Evolutionary conservation across 2,329 filamentous ascomycete species (phyloP), one percentile per base, ranked within the genome.

Genomic region (Pleurostoma richardsiae): DNA sequence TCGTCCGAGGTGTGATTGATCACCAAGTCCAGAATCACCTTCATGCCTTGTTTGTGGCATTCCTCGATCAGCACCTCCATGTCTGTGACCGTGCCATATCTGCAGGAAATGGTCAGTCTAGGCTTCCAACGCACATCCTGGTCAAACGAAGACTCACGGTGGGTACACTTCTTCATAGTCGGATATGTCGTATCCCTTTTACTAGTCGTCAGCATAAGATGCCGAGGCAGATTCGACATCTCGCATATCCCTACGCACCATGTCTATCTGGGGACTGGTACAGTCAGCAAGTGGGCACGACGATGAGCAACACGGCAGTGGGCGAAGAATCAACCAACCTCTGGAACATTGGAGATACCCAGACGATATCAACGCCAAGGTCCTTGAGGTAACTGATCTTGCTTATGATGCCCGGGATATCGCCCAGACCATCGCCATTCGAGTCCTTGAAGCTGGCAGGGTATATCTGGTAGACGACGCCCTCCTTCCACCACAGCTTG

Each of bases 1-100:
- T 87, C 74, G 52, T 85, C 79, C 3, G 81, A 86, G 0, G 86
- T 90, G 60, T 92, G 87, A 54, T 90, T 92, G 51, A 90, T 77
- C 2, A 91, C 87, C 3, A 91, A 70, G 58, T 91, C 86, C 49
- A 90, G 75, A 47, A 91, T 81, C 8, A 90, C 65, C 53, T 79
- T 81, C 78, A 90, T 87, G 3, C 76, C 81, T 4, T 83, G 73
- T 10, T 71, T 57, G 51, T 87, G 82, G 44, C 77, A 77, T 1
- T 75, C 77, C 11, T 73, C 55, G 42, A 87, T 82, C 36, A 88
- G 61, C 1, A 66, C 59, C 36, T 88, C 80, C 40, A 87, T 78
- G 59, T 90, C 83, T 45, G 70, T 65, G 11, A 88, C 64, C 1
- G 80, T 83, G 2, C 85, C 86, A 52, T 87, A 88, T 4, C 74